Base-by-base conservation (phyloP, 768 basidiomycete genomes). In the Termitomyces heimii region DNA sequence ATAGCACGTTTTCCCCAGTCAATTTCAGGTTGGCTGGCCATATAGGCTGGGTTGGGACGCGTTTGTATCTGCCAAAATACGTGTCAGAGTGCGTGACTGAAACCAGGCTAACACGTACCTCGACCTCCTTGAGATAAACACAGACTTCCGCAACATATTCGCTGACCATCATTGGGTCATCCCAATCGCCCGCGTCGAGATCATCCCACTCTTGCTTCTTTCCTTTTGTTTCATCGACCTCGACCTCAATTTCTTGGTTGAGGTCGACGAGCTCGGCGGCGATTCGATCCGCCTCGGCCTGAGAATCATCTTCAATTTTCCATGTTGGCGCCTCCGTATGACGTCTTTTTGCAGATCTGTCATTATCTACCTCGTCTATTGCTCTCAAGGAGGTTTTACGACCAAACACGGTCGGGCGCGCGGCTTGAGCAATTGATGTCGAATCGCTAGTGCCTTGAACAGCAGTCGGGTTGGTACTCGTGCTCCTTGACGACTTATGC, bases 81-180 rank as follows among this genome's bases (percentile, higher is more conserved):
- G 44, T 47, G 40, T 59, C 37, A 63, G 62, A 64, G 22, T 64
- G 29, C 16, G 35, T 18, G 8, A 37, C 0, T 40, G 22, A 50
- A 7, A 55, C 3, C 18, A 29, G 13, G 29, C 51, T 22, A 42
- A 60, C 32, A 35, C 61, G 29, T 68, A 94, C 94, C 83, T 98
- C 94, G 58, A 86, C 77, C 59, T 82, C 74, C 68, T 87, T 86
- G 69, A 94, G 82, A 75, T 96, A 96, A 54, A 85, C 75, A 69
- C 94, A 93, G 53, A 95, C 91, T 56, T 95, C 94, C 14, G 71
- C 75, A 48, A 95, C 92, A 66, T 97, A 97, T 71, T 95, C 90
- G 72, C 86, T 88, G 56, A 93, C 94, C 92, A 94, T 95, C 58
- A 83, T 73, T 28, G 94, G 94, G 66, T 97, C 93, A 58, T 92